phyloP scores from a whole-genome alignment of 2,329 filamentous ascomycete genomes.

The Monilinia vaccinii-corymbosi region DNA sequence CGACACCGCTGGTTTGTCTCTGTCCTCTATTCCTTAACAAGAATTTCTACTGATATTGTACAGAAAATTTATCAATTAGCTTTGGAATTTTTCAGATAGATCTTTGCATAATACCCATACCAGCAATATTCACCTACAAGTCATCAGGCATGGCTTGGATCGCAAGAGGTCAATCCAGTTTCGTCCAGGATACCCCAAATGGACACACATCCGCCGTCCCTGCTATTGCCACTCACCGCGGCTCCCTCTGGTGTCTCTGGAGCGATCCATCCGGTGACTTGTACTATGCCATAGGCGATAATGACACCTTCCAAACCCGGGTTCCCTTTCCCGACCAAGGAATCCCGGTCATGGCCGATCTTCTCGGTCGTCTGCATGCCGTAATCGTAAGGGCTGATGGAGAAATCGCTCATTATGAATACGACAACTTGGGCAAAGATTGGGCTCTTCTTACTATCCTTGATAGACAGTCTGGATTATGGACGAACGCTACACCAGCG shows the following conservation, averaged over 20 bases:
- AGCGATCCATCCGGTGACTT: slow-evolving; percentile 24
- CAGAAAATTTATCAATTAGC: neutral
- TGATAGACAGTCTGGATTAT: slow-evolving; percentile 19
- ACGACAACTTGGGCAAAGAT: slow-evolving; percentile 26
- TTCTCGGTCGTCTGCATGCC: slow-evolving; percentile 31
- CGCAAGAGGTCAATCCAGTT: slow-evolving; percentile 28
- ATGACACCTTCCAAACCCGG: slow-evolving; percentile 26
- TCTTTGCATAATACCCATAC: neutral
- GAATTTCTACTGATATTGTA: neutral
- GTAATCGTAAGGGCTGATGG: slow-evolving; percentile 27
- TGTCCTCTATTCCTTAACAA: neutral
- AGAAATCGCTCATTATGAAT: slow-evolving; percentile 29
- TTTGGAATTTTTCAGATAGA: neutral
- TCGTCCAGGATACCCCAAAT: slow-evolving; percentile 21
- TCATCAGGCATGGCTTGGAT: slow-evolving; percentile 24
- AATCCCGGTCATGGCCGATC: slow-evolving; percentile 29
- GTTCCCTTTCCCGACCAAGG: slow-evolving; percentile 27
- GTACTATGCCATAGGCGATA: slow-evolving; percentile 29
- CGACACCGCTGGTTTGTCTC: neutral
- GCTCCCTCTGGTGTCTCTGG: slow-evolving; percentile 33
- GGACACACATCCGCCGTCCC: slow-evolving; percentile 29
- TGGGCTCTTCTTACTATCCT: slow-evolving; percentile 26
- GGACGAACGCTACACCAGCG: slow-evolving; percentile 25
- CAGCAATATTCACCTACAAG: neutral
- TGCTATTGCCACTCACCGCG: slow-evolving; percentile 30